Base-by-base conservation (phyloP, 2,329 filamentous ascomycete species). In the Phoma sp. region DNA sequence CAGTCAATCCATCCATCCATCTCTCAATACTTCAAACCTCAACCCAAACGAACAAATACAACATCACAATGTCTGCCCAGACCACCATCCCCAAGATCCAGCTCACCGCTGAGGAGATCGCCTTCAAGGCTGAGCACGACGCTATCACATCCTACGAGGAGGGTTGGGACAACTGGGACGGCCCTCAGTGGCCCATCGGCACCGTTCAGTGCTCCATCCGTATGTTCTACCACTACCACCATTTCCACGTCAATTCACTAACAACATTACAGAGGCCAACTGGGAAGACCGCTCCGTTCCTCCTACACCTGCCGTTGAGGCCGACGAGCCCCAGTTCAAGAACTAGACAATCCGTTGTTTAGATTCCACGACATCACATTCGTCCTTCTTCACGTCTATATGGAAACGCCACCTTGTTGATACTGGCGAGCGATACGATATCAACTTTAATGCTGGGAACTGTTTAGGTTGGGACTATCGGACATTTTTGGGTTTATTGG, bases 91-190 rank as follows among this genome's bases (percentile, higher is more conserved):
- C 41, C 40, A 44, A 56, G 38, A 56, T 56, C 47, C 52, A 53
- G 24, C 52, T 39, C 9, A 52, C 59, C 27, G 37, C 58, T 9
- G 60, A 57, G 35, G 57, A 65, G 30, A 54, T 61, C 40, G 55
- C 59, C 39, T 66, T 63, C 35, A 64, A 68, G 61, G 57, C 49
- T 25, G 64, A 68, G 43, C 65, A 65, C 42, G 55, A 61, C 2
- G 41, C 61, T 7, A 62, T 69, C 6, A 59, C 48, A 4, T 62
- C 62, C n/a, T 70, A 68, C 52, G 65, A 68, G 43, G 55, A 68
- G 24, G 65, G 62, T 7, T 68, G 62, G 61, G 66, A 69, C 53
- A 51, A 59, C 27, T 67, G 60, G 62, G 66, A 69, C 35, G 65
- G 62, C 3, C 67, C 64, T 8, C 37, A 64, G 25, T 67, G 59